Evolutionary conservation across 139 green algal genomes (phyloP).

Genomic region (Micractinium conductrix): DNA sequence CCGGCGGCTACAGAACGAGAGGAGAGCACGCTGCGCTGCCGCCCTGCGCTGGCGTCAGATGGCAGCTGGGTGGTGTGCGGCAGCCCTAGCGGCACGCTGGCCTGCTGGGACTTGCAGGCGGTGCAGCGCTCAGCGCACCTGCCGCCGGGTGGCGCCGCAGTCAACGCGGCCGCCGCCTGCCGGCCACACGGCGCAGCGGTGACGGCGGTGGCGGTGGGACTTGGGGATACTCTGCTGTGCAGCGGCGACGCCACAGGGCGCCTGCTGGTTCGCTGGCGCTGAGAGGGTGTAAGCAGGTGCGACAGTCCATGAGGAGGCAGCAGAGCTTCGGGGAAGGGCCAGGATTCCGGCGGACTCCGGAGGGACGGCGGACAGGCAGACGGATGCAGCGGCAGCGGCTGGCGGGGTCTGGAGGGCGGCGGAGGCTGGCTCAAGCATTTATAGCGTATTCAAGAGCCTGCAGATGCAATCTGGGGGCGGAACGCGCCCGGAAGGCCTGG

Average conservation of each 20-base stretch:
- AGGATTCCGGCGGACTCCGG: too few relatives aligned
- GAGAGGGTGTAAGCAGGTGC: background rate
- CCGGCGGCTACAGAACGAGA: background rate
- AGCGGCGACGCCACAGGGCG: background rate
- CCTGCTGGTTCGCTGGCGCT: background rate
- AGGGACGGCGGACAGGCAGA: too few relatives aligned
- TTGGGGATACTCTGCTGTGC: background rate
- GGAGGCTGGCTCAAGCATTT: too few relatives aligned
- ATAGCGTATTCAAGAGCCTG: background rate
- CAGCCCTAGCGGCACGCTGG: background rate
- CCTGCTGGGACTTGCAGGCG: background rate
- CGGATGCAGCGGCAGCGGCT: too few relatives aligned
- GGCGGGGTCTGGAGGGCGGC: too few relatives aligned
- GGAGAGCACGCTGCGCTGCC: background rate
- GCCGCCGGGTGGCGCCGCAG: background rate
- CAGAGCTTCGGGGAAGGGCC: background rate
- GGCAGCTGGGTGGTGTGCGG: background rate
- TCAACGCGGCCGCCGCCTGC: background rate
- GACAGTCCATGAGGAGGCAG: background rate
- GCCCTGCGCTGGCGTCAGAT: background rate
- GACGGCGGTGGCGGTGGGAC: background rate
- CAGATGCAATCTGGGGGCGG: background rate
- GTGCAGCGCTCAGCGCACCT: background rate
- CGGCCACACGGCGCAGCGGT: background rate
- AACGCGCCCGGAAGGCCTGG: background rate